These are phyloP conservation scores for Dendrostoma leiphaemia DNA, from an alignment of 2,329 filamentous ascomycete genomes.

Conservation along the genomic window DNA sequence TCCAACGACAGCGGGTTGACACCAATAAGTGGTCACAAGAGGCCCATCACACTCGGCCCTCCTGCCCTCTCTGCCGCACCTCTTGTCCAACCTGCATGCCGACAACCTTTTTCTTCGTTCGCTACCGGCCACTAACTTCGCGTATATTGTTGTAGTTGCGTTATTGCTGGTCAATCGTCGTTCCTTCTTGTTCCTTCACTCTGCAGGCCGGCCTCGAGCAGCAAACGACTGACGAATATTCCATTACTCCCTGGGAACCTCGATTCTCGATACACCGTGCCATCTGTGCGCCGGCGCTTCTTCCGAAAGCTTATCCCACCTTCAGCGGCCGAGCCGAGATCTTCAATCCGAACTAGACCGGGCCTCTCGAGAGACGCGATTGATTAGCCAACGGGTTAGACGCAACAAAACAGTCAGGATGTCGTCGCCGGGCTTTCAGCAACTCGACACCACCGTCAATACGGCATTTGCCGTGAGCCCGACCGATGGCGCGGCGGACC, in stretches of 20 bases:
- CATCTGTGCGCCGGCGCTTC: constrained; percentile 10
- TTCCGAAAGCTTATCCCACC: background rate
- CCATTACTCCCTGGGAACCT: background rate
- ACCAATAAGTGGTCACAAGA: constrained; percentile 4
- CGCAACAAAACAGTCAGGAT: background rate
- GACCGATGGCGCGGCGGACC: constrained; percentile 17
- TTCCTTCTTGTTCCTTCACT: background rate
- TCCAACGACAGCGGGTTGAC: background rate
- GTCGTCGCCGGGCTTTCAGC: constrained; percentile 6
- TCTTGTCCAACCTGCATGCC: background rate
- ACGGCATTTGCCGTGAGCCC: constrained; percentile 8
- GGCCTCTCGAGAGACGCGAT: too few species aligned
- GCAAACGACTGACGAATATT: background rate
- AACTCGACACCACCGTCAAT: background rate
- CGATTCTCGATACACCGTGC: background rate
- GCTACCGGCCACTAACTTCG: background rate
- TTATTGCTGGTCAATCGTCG: constrained; percentile 13
- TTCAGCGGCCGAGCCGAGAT: background rate
- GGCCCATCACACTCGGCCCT: background rate
- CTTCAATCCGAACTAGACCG: background rate
- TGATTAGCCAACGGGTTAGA: background rate
- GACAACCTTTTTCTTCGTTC: constrained; percentile 1
- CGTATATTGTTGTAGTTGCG: background rate
- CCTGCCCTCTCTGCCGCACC: background rate
- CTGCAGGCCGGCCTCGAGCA: background rate